Percentiles rank a stretch among this genome's conserved stretches.
Evolutionary conservation across 2,329 filamentous ascomycete genomes (phyloP).

Genomic region (Daldinia eschscholtzii): DNA sequence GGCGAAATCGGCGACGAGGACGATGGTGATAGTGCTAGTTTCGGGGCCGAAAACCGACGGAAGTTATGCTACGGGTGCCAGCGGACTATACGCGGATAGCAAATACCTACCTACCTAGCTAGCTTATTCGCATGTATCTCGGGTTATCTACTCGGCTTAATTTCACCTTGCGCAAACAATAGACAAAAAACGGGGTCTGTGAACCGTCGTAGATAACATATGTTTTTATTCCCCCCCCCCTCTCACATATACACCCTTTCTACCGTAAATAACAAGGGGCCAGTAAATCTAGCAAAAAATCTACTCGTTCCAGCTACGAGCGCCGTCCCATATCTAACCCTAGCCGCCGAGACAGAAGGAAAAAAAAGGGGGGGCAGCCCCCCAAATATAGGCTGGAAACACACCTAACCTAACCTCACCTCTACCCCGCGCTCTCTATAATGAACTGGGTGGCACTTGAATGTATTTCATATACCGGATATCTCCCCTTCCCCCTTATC

Average conservation of each 20-base stretch:
- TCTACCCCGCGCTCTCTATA: not conserved
- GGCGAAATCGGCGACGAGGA: conserved; percentile 67
- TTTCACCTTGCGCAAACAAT: not conserved
- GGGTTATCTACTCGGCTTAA: not conserved
- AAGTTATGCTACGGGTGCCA: conserved; percentile 80
- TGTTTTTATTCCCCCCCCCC: not conserved
- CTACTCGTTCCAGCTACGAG: not conserved
- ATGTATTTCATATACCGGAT: conserved; percentile 4
- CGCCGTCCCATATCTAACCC: conserved; percentile 6
- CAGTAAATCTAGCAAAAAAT: not conserved
- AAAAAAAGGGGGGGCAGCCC: not conserved
- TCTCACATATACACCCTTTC: not conserved
- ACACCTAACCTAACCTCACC: not conserved
- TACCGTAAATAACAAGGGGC: not conserved
- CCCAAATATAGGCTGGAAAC: not conserved
- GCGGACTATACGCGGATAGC: conserved; percentile 69
- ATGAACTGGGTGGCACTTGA: not conserved
- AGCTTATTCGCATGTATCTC: not conserved
- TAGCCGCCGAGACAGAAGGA: not conserved
- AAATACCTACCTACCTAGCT: not conserved
- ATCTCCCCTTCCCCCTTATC: not conserved
- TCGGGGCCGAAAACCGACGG: not conserved
- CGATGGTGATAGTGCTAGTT: conserved; percentile 23
- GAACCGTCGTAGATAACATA: not conserved
- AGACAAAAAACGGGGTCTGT: not conserved